Evolutionary conservation across 2,329 filamentous ascomycete genomes (phyloP).

Genomic region (Colletotrichum lentis): DNA sequence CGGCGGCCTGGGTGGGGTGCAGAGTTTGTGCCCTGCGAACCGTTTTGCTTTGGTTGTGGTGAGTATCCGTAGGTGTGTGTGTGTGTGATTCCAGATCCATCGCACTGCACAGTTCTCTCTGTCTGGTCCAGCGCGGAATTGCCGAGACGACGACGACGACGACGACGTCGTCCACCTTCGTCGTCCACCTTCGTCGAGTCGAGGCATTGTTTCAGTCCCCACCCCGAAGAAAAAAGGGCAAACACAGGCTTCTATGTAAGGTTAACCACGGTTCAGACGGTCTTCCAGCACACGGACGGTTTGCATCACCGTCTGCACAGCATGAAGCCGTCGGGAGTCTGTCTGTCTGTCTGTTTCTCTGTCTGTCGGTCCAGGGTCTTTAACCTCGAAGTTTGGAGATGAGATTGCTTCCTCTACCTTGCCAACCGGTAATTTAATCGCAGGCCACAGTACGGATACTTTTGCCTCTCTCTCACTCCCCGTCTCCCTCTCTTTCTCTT

Average conservation of each 20-base stretch:
- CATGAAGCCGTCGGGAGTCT: no score
- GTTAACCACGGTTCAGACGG: background rate
- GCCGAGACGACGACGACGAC: slow-evolving; percentile 1
- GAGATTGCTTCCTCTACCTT: background rate
- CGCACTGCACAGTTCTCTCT: background rate
- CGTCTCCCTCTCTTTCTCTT: background rate
- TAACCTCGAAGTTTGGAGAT: no score
- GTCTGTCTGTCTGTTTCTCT: no score
- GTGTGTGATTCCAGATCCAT: slow-evolving; percentile 6
- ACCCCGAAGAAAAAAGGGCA: slow-evolving; percentile 14
- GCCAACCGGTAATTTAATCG: slow-evolving; percentile 6
- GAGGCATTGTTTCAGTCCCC: slow-evolving; percentile 24
- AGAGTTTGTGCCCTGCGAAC: slow-evolving; percentile 7
- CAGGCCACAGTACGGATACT: background rate
- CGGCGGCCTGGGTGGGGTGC: background rate
- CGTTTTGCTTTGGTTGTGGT: background rate
- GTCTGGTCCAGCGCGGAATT: slow-evolving; percentile 10
- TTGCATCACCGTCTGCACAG: no score
- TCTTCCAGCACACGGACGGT: no score
- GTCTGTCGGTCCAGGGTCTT: no score
- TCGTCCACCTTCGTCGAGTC: background rate
- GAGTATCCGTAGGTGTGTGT: no score
- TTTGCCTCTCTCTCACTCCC: background rate
- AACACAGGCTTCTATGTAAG: slow-evolving; percentile 4
- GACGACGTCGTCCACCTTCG: no score